phyloP scores from a whole-genome alignment of 2,329 filamentous ascomycete genomes.

The Penicillium sclerotigenum region DNA sequence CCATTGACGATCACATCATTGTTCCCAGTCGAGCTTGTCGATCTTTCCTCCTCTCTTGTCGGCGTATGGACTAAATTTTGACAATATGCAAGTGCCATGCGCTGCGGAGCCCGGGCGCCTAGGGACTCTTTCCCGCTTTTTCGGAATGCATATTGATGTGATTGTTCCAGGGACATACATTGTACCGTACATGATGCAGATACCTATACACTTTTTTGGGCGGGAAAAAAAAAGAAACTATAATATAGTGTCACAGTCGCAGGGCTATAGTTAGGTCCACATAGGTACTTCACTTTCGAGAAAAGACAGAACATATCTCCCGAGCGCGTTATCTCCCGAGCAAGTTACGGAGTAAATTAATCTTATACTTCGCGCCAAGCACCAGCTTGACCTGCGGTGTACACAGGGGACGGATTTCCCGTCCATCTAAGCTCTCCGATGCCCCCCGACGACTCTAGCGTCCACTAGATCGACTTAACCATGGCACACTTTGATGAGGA shows the following conservation, averaged over 20 bases:
- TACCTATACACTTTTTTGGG: background rate
- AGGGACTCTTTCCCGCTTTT: background rate
- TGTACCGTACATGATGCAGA: background rate
- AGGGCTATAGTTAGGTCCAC: background rate
- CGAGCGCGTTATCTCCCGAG: background rate
- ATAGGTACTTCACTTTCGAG: background rate
- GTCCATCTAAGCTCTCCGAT: conserved; percentile 19
- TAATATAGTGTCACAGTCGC: background rate
- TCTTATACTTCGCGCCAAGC: conserved; percentile 6
- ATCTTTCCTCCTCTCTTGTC: conserved; percentile 9
- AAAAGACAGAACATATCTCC: background rate
- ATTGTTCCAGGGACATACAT: background rate
- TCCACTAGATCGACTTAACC: conserved; percentile 21
- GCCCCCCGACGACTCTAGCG: conserved; percentile 18
- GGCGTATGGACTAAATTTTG: conserved; percentile 1
- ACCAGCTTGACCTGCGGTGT: conserved; percentile 18
- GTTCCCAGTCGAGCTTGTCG: conserved; percentile 3
- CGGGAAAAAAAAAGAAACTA: background rate
- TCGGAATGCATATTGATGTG: conserved; percentile 2
- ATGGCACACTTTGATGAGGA: conserved; percentile 27
- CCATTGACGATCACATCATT: conserved; percentile 3
- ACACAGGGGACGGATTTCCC: conserved; percentile 12
- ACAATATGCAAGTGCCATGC: conserved; percentile 19
- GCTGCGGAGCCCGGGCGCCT: background rate
- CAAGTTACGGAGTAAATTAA: background rate